Conservation (phyloP, 371 early-diverging fungal genomes). For the Sporodiniella umbellata region DNA sequence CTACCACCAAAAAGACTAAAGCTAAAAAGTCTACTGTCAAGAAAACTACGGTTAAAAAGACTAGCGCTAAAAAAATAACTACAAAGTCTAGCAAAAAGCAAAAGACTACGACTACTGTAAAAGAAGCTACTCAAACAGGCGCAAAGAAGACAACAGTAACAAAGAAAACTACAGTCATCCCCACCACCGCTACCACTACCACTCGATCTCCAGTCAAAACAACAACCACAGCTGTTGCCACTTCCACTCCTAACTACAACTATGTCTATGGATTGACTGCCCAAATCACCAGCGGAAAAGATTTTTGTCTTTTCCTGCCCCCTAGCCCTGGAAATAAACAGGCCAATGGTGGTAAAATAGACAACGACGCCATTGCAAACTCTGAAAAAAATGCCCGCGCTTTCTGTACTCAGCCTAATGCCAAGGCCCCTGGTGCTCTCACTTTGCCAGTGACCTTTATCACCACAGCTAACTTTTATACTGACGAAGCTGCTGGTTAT, state of each 20-base stretch:
- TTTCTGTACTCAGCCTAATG: slow-evolving; percentile 31
- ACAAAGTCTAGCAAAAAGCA: neutral
- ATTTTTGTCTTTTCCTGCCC: slow-evolving; percentile 35
- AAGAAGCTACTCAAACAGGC: neutral
- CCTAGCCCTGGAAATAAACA: slow-evolving; percentile 21
- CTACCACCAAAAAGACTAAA: slow-evolving; percentile 6
- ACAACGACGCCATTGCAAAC: slow-evolving; percentile 20
- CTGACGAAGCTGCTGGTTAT: slow-evolving; percentile 25
- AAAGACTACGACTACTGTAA: slow-evolving; percentile 1
- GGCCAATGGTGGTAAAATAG: slow-evolving; percentile 18
- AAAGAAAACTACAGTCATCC: neutral
- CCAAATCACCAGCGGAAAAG: slow-evolving; percentile 12
- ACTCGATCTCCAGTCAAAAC: neutral
- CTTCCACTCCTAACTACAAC: neutral
- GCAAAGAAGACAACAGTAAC: neutral
- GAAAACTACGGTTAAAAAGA: neutral
- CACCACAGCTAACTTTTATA: slow-evolving; percentile 20
- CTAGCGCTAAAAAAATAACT: neutral
- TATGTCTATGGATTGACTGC: slow-evolving; percentile 14
- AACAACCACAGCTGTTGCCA: neutral
- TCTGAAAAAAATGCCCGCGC: slow-evolving; percentile 32
- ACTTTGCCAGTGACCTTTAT: slow-evolving; percentile 29
- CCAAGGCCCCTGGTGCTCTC: slow-evolving; percentile 28
- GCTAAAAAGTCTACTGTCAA: slow-evolving; percentile 2
- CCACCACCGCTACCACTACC: slow-evolving; percentile 3